phyloP scores from a whole-genome alignment of 345 rosid species.

The Eucalyptus regnans region DNA sequence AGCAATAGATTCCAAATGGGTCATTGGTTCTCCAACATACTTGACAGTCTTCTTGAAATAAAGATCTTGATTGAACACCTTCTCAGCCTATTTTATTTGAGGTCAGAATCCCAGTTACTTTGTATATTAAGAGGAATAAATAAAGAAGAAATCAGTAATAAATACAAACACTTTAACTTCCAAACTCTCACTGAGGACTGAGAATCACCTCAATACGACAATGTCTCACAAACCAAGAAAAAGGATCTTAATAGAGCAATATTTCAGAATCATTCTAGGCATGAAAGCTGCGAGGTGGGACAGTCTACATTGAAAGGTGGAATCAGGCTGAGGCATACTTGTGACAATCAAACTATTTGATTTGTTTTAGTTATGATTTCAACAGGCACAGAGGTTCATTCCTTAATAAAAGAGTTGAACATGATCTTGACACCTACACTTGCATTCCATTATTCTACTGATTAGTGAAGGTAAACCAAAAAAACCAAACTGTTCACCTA shows the following conservation, averaged over 20 bases:
- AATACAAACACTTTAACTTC: background rate
- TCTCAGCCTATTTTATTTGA: slow-evolving; percentile 56
- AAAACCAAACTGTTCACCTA: background rate
- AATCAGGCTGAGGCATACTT: background rate
- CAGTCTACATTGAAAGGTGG: background rate
- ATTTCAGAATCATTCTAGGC: background rate
- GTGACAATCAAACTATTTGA: background rate
- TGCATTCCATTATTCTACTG: background rate
- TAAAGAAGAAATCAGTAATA: background rate
- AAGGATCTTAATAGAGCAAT: background rate
- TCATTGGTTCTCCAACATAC: slow-evolving; percentile 95
- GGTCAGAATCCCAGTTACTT: background rate
- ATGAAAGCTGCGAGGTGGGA: background rate
- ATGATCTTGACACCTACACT: background rate
- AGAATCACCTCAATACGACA: background rate
- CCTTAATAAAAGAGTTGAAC: background rate
- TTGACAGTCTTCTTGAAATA: slow-evolving; percentile 91
- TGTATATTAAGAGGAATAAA: background rate
- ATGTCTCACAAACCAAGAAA: background rate
- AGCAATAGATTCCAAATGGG: slow-evolving; percentile 91
- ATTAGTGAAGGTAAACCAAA: background rate
- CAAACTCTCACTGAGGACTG: background rate
- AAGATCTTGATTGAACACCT: slow-evolving; percentile 91
- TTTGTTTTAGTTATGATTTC: background rate
- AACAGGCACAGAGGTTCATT: background rate